Evolutionary conservation across 2,329 filamentous ascomycete species (phyloP), one percentile per base, ranked within the genome.

Genomic region (Cordyceps militaris): DNA sequence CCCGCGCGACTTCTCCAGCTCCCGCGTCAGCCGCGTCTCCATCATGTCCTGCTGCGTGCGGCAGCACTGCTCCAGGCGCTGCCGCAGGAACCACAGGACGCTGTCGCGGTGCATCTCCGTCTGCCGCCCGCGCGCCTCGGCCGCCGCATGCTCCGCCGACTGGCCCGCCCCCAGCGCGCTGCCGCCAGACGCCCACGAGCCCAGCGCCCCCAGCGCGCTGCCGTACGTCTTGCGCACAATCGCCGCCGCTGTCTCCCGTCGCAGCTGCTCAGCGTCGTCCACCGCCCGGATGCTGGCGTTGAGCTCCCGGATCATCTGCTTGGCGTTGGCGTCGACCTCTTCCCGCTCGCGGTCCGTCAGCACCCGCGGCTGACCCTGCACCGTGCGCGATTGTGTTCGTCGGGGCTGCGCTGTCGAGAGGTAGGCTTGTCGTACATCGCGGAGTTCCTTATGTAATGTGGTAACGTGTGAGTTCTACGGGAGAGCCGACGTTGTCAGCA

Each of bases 1-100:
- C 67, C 89, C 95, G 73, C 90, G 89, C 67, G 86, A 92, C 81
- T 89, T 94, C 75, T 97, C 92, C 71, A 93, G 80, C 70, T 95
- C 90, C 56, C 94, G 79, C 67, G 85, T 85, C 63, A 97, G 77
- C 65, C 94, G 77, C 66, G 89, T 88, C 74, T 96, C 92, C 80
- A 97, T 96, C 91, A 97, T 97, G 52, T 81, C 82, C 65, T 90
- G 85, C 76, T 97, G 93, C 62, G 87, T 84, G 65, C 84, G 80
- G 43, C 88, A 87, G 58, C 87, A 91, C 63, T 84, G 79, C 73
- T 94, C 88, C 61, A 97, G 73, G 66, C 84, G 81, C 67, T 87
- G 81, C 62, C 89, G 80, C 66, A 99, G 70, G 64, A 87, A 92
- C 86, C 88, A 93, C 11, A 97, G 74, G 47, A 99, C 84, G 62